Conservation (phyloP, 2,329 filamentous ascomycete genomes). For the Arthrobotrys sphaeroides region DNA sequence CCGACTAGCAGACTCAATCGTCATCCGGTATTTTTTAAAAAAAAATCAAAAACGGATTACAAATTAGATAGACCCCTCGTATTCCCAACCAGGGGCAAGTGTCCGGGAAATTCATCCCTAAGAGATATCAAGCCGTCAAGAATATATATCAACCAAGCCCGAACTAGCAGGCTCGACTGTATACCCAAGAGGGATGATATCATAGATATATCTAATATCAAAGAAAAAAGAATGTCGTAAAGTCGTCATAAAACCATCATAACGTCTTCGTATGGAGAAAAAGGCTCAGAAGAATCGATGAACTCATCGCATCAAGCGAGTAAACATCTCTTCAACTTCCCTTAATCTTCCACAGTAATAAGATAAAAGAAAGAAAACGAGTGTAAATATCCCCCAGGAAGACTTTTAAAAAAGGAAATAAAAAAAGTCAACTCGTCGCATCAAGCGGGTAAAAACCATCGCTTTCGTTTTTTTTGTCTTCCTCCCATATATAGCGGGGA, state of each 20-base stretch:
- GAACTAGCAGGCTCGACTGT: too few relatives aligned
- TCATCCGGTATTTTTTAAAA: too few relatives aligned
- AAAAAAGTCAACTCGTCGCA: constrained; percentile 31
- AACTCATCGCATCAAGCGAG: constrained; percentile 32
- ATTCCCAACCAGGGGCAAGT: too few relatives aligned
- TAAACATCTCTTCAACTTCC: constrained; percentile 1
- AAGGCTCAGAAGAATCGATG: background rate
- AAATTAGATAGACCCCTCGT: too few relatives aligned
- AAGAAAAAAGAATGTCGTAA: background rate
- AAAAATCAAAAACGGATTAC: too few relatives aligned
- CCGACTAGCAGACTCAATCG: too few relatives aligned
- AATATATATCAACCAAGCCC: too few relatives aligned
- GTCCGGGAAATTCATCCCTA: too few relatives aligned
- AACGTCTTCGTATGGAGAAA: background rate
- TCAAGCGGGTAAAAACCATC: constrained; percentile 38
- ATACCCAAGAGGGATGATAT: background rate
- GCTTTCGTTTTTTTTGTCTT: background rate
- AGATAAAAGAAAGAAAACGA: background rate
- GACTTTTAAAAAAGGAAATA: background rate
- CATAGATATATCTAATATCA: background rate
- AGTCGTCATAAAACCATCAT: background rate
- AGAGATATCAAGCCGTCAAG: too few relatives aligned
- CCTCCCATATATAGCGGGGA: background rate
- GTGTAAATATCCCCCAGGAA: background rate
- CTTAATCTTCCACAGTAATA: too few relatives aligned